Evolutionary conservation across 768 basidiomycete genomes (phyloP), one percentile per base, ranked within the genome.

Genomic region (Kwoniella newhampshirensis): DNA sequence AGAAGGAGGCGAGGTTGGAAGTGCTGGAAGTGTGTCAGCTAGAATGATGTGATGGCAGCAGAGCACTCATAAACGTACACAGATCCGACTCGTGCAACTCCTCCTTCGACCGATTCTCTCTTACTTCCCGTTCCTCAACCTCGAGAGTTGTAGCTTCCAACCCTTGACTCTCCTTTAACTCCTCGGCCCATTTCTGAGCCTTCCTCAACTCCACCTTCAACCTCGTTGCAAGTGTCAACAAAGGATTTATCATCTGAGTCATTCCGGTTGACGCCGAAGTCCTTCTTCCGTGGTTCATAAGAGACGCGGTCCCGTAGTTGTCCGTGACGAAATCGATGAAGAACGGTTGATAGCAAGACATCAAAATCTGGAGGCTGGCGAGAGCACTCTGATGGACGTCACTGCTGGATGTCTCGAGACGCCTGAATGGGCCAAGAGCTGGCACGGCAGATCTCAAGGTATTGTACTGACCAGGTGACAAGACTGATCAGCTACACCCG

Each of bases 171-270:
- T 54, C 52, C 5, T 27, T 23, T 1, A 47, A n/a, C 8, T 15
- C 43, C n/a, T 53, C 51, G 23, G 25, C 35, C 18, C 25, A 15
- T 4, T 41, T 18, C 36, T 21, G 23, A 3, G 40, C 40, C 11
- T 35, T 37, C 20, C 30, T 50, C 12, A 57, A 28, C 46, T 36
- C 41, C 20, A 17, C 23, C 20, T 42, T 18, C 2, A 57, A 20
- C 21, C 40, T 49, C 4, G 28, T 18, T 2, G 47, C 48, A 11
- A 57, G 48, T 15, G 17, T 15, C 8, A 57, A 32, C 21, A 57
- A 30, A 4, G 55, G 55, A 36, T 57, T 37, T 6, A 57, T 30
- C 54, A 56, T 57, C 12, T 47, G 36, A 18, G n/a, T 57, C 6
- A 49, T 25, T 18, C 28, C 32, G 32, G 7, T 13, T 6, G 7